Evolutionary conservation across 2,329 filamentous ascomycete species (phyloP).

Genomic region (Rhytidhysteron rufulum): DNA sequence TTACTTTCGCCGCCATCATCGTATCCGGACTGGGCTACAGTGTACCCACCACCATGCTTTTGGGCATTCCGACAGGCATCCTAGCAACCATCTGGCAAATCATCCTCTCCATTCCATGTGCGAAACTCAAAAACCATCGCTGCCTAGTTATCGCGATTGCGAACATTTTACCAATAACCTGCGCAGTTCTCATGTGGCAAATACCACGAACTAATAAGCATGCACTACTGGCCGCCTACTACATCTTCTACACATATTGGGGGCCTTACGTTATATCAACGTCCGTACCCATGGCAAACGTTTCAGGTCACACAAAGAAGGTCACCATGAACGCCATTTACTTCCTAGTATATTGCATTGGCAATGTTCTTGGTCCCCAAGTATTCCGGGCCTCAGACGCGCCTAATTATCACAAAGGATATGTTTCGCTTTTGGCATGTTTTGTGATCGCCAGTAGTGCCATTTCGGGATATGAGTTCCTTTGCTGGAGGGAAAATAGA

Average conservation of each 20-base stretch:
- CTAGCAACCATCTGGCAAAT: conserved; percentile 31
- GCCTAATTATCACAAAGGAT: conserved; percentile 32
- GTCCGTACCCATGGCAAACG: conserved; percentile 24
- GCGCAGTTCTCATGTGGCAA: conserved; percentile 23
- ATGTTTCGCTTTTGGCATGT: too few relatives aligned
- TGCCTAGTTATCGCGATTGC: too few relatives aligned
- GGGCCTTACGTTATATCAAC: conserved; percentile 24
- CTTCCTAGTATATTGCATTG: conserved; percentile 43
- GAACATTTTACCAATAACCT: conserved; percentile 22
- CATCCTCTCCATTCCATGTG: too few relatives aligned
- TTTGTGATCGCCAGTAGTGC: too few relatives aligned
- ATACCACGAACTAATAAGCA: conserved; percentile 23
- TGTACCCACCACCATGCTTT: conserved; percentile 31
- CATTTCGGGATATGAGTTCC: too few relatives aligned
- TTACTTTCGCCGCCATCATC: conserved; percentile 35
- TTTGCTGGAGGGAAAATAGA: too few relatives aligned
- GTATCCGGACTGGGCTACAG: conserved; percentile 42
- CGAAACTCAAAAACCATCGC: too few relatives aligned
- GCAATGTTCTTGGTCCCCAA: conserved; percentile 41
- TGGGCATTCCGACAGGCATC: conserved; percentile 26
- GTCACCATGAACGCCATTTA: conserved; percentile 44
- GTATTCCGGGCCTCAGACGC: conserved; percentile 37
- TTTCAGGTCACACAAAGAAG: conserved; percentile 38
- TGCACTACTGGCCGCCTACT: conserved; percentile 27
- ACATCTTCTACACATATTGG: conserved; percentile 30